Conservation (phyloP, 306 rosid species). For the Oxytropis ochrocephala region DNA sequence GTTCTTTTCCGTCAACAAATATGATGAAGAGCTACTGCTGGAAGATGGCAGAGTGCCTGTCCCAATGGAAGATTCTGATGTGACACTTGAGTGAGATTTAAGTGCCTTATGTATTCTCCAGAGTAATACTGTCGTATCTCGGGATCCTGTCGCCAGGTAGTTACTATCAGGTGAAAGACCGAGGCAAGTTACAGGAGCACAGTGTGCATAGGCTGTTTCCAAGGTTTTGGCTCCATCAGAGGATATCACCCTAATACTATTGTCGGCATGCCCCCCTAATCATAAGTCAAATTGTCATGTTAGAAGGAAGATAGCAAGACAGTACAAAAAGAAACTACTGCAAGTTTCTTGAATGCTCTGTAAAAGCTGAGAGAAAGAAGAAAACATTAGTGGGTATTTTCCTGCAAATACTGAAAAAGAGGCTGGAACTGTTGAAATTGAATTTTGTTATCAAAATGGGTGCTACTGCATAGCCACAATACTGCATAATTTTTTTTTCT, state of each 20-base stretch:
- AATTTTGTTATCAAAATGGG: background rate
- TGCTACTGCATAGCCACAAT: background rate
- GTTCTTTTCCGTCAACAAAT: constrained; percentile 50
- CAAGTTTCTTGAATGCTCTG: constrained; percentile 11
- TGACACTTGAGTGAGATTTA: constrained; percentile 44
- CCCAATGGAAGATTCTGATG: constrained; percentile 48
- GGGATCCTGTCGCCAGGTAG: constrained; percentile 88
- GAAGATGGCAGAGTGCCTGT: constrained; percentile 35
- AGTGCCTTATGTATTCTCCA: constrained; percentile 80
- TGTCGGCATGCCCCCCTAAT: constrained; percentile 92
- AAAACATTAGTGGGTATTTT: background rate
- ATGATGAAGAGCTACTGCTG: constrained; percentile 46
- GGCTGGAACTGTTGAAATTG: background rate
- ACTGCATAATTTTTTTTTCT: background rate
- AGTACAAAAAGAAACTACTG: constrained; percentile 11
- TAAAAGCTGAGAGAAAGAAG: background rate
- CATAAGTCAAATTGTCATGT: constrained; percentile 24
- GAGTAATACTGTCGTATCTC: constrained; percentile 69
- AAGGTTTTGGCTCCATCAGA: constrained; percentile 88
- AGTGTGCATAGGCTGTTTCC: constrained; percentile 84
- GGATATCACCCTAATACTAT: constrained; percentile 76
- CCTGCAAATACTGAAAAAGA: background rate
- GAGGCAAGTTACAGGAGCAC: constrained; percentile 91
- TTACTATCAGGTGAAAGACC: constrained; percentile 78
- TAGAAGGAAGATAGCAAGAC: constrained; percentile 9